phyloP scores from a whole-genome alignment of 2,329 filamentous ascomycete species.

The Ophiosphaerella narmari region DNA sequence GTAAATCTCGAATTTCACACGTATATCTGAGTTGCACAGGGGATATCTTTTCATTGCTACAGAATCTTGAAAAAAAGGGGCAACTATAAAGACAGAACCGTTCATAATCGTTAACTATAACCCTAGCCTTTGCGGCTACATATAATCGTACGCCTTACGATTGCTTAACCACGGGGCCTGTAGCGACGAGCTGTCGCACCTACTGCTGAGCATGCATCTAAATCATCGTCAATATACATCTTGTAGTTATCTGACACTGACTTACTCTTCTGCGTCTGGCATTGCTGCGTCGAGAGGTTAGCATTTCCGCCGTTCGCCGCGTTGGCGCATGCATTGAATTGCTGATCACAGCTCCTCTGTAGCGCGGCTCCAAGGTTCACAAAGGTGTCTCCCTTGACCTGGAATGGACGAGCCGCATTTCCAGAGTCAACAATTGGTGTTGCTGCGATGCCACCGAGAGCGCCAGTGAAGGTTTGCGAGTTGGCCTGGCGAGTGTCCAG shows the following conservation, averaged over 20 bases:
- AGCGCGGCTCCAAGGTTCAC: conserved; percentile 60
- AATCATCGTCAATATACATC: neutral
- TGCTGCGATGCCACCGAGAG: conserved; percentile 59
- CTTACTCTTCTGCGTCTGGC: conserved; percentile 58
- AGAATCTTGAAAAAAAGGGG: too few relatives aligned
- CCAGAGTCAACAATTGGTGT: conserved; percentile 58
- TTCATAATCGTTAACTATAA: too few relatives aligned
- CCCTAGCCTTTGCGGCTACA: neutral
- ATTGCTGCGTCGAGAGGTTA: conserved; percentile 55
- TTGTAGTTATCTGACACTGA: neutral
- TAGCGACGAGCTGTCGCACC: neutral
- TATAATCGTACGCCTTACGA: neutral
- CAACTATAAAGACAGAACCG: too few relatives aligned
- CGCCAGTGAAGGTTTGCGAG: conserved; percentile 48
- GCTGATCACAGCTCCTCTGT: conserved; percentile 66
- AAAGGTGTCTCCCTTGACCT: conserved; percentile 51
- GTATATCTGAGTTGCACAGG: too few relatives aligned
- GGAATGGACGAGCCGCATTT: conserved; percentile 51
- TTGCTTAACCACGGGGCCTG: neutral
- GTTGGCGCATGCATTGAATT: conserved; percentile 65
- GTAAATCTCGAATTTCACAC: too few relatives aligned
- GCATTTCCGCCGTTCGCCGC: conserved; percentile 58
- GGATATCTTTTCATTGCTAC: too few relatives aligned
- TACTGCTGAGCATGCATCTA: conserved; percentile 9
- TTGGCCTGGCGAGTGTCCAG: conserved; percentile 31